A percentile compares a stretch with the other conserved stretches of the same genome.
Conservation (phyloP, 768 basidiomycete genomes). For the Ephemerocybe angulata region DNA sequence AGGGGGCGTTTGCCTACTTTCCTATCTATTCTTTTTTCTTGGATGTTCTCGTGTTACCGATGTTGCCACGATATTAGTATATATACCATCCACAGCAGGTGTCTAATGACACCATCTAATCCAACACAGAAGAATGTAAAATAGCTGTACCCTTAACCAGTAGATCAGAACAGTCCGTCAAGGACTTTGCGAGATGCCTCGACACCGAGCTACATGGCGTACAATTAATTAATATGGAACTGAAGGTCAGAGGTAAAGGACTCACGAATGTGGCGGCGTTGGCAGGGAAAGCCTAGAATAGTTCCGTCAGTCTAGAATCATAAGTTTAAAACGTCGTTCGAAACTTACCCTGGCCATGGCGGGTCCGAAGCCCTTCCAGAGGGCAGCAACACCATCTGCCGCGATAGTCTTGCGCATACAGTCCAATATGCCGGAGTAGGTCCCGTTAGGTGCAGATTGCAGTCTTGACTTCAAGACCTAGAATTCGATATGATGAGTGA, state of each 20-base stretch:
- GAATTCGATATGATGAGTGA: not conserved
- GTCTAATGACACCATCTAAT: not conserved
- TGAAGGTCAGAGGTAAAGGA: slow-evolving; percentile 15
- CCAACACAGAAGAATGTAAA: not conserved
- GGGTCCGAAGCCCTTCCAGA: slow-evolving; percentile 98
- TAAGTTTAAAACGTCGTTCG: not conserved
- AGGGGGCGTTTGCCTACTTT: too few species aligned
- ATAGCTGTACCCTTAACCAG: not conserved
- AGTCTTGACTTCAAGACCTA: slow-evolving; percentile 95
- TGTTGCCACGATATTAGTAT: too few species aligned
- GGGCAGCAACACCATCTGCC: slow-evolving; percentile 76
- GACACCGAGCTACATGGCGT: slow-evolving; percentile 70
- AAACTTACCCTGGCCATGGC: slow-evolving; percentile 87
- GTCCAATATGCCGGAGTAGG: slow-evolving; percentile 93
- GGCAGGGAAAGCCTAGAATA: slow-evolving; percentile 82
- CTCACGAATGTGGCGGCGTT: slow-evolving; percentile 92
- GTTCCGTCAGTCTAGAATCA: not conserved
- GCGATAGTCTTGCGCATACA: slow-evolving; percentile 91
- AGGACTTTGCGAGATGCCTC: slow-evolving; percentile 84
- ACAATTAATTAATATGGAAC: slow-evolving; percentile 1
- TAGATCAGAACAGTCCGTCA: slow-evolving; percentile 55
- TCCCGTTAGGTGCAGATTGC: slow-evolving; percentile 95
- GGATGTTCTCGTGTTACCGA: too few species aligned
- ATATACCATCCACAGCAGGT: not conserved
- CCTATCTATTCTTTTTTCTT: too few species aligned